Percentiles rank a stretch among this genome's conserved stretches.
These are phyloP conservation scores for Populus davidiana DNA, from an alignment of 345 rosid species.

Conservation along the genomic window DNA sequence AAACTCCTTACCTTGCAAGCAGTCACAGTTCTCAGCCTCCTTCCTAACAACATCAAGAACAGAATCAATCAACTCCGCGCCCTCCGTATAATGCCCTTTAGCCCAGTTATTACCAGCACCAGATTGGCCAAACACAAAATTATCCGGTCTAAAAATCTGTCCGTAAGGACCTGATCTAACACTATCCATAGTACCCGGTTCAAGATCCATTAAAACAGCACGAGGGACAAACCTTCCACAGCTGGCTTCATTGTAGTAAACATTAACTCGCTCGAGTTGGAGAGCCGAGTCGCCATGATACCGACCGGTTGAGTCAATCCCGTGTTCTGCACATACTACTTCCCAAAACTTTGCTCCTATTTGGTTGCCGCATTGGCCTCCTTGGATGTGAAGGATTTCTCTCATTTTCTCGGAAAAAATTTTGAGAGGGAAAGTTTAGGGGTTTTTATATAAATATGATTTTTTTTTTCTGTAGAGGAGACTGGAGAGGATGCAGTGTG, in stretches of 20 bases:
- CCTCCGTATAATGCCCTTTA: conserved; percentile 80
- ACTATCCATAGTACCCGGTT: conserved; percentile 82
- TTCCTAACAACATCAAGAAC: conserved; percentile 74
- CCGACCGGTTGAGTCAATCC: conserved; percentile 76
- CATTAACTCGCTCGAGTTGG: conserved; percentile 67
- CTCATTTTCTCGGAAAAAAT: conserved; percentile 46
- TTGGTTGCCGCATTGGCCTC: conserved; percentile 79
- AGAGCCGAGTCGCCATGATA: conserved; percentile 61
- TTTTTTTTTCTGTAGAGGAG: background rate
- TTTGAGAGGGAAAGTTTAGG: background rate
- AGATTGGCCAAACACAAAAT: conserved; percentile 75
- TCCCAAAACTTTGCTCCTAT: conserved; percentile 85
- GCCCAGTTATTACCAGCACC: conserved; percentile 89
- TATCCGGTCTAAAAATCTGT: conserved; percentile 68
- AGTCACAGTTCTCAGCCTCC: conserved; percentile 76
- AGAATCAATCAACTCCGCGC: conserved; percentile 77
- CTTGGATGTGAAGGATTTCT: conserved; percentile 75
- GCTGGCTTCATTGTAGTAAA: conserved; percentile 75
- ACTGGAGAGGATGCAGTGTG: background rate
- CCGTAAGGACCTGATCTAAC: conserved; percentile 73
- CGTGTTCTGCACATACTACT: conserved; percentile 76
- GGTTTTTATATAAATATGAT: background rate
- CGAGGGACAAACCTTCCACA: conserved; percentile 76
- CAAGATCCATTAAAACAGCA: conserved; percentile 74
- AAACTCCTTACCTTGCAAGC: conserved; percentile 53